Percentiles rank a stretch among this genome's conserved stretches.
These are phyloP conservation scores for Phalaenopsis equestris DNA, from an alignment of 106 monocot species.

Conservation along the genomic window DNA sequence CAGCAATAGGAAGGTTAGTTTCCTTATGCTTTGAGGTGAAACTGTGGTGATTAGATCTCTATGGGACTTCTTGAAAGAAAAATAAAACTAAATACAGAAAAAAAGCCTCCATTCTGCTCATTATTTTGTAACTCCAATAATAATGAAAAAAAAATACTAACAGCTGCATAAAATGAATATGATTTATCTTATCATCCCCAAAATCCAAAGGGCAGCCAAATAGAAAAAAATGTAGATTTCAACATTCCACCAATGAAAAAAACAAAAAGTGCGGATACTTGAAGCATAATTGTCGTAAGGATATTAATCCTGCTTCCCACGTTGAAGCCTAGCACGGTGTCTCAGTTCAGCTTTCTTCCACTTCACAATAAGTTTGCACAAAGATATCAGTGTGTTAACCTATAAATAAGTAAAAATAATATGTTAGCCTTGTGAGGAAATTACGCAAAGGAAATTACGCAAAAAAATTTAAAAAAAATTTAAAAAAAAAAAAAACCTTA, in stretches of 20 bases:
- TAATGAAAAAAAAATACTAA: too few species aligned
- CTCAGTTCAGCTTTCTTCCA: constrained; percentile 71
- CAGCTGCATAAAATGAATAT: too few species aligned
- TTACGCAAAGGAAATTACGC: not conserved
- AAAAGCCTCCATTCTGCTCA: too few species aligned
- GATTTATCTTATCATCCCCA: not conserved
- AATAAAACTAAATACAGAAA: too few species aligned
- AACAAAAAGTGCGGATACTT: too few species aligned
- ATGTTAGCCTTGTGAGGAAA: not conserved
- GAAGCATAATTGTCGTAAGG: not conserved
- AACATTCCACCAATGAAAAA: not conserved
- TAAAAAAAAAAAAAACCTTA: not conserved
- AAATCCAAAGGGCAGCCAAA: not conserved
- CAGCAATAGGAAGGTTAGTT: too few species aligned
- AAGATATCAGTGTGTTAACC: constrained; percentile 52
- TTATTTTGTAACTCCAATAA: too few species aligned
- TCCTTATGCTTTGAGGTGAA: too few species aligned
- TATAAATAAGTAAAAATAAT: constrained; percentile 10
- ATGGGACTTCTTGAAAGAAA: too few species aligned
- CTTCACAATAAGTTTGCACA: constrained; percentile 46
- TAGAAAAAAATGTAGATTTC: not conserved
- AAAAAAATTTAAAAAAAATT: too few species aligned
- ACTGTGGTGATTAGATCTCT: too few species aligned
- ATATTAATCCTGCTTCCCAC: constrained; percentile 37
- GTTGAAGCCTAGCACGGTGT: constrained; percentile 41